Conservation (phyloP, 768 basidiomycete species). For the Kwoniella botswanensis region DNA sequence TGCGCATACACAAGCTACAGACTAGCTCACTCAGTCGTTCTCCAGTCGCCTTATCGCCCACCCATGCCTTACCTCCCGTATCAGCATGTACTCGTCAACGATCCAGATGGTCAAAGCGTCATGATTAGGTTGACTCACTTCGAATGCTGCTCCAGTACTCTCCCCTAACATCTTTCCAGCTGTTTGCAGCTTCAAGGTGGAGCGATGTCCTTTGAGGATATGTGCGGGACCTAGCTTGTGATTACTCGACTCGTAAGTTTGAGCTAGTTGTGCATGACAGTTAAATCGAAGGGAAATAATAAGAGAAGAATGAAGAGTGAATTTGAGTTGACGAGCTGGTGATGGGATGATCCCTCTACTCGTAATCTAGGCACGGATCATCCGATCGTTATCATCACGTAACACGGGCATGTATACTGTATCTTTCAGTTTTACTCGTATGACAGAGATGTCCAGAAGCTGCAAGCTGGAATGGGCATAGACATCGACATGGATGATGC, state of each 20-base stretch:
- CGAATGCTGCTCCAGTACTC: constrained; percentile 1
- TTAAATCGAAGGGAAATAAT: too few species aligned
- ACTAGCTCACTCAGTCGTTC: constrained; percentile 15
- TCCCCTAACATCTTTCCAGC: neutral
- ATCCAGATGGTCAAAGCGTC: neutral
- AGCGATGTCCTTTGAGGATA: too few species aligned
- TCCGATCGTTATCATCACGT: neutral
- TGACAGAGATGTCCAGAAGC: too few species aligned
- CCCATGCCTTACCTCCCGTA: constrained; percentile 9
- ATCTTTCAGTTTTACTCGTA: too few species aligned
- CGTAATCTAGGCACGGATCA: neutral
- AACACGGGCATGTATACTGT: too few species aligned
- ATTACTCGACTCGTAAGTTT: too few species aligned
- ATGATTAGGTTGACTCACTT: neutral
- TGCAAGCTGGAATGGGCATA: neutral
- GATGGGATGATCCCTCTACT: too few species aligned
- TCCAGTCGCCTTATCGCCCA: neutral
- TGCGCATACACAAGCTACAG: neutral
- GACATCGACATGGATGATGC: neutral
- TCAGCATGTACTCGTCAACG: neutral
- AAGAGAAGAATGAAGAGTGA: too few species aligned
- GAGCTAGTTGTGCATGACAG: too few species aligned
- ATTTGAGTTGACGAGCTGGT: neutral
- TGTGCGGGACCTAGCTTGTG: too few species aligned
- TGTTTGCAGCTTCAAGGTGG: neutral